Evolutionary conservation across 257 asterid genomes (phyloP).

Genomic region (Anisodus acutangulus): DNA sequence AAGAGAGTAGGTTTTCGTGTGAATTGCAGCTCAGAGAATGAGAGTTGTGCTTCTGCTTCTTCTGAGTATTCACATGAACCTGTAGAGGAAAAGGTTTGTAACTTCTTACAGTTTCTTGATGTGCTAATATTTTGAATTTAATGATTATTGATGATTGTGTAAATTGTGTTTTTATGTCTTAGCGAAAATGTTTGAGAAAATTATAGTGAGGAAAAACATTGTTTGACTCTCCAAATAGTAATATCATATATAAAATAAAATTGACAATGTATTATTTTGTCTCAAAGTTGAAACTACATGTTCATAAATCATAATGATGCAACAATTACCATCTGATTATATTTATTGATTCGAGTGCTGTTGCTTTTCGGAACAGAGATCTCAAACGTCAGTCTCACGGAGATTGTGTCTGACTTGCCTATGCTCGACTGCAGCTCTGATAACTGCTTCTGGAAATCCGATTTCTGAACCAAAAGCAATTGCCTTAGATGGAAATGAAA

Average conservation of each 20-base stretch:
- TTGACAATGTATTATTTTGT: not conserved
- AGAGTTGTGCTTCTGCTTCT: conserved; percentile 44
- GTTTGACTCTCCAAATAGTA: not conserved
- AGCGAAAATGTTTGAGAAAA: not conserved
- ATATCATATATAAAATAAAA: not conserved
- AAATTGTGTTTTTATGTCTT: too few relatives aligned
- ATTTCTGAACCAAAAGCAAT: conserved; percentile 52
- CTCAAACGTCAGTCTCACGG: conserved; percentile 55
- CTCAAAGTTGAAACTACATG: not conserved
- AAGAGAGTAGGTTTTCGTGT: conserved; percentile 41
- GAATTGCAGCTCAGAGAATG: conserved; percentile 62
- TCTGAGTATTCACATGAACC: conserved; percentile 48
- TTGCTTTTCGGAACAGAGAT: conserved; percentile 48
- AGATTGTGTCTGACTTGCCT: conserved; percentile 77
- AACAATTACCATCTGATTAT: not conserved
- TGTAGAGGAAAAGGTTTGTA: conserved; percentile 51
- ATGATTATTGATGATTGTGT: not conserved
- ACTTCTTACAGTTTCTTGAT: conserved; percentile 15
- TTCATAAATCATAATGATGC: not conserved
- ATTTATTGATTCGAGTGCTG: conserved; percentile 10
- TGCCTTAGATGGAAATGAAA: conserved; percentile 69
- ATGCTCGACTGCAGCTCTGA: conserved; percentile 68
- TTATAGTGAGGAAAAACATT: not conserved
- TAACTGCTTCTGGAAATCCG: conserved; percentile 48
- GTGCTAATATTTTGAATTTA: conserved; percentile 12